These are phyloP conservation scores for Fusarium lateritium DNA, from an alignment of 2,329 filamentous ascomycete genomes.

Conservation along the genomic window DNA sequence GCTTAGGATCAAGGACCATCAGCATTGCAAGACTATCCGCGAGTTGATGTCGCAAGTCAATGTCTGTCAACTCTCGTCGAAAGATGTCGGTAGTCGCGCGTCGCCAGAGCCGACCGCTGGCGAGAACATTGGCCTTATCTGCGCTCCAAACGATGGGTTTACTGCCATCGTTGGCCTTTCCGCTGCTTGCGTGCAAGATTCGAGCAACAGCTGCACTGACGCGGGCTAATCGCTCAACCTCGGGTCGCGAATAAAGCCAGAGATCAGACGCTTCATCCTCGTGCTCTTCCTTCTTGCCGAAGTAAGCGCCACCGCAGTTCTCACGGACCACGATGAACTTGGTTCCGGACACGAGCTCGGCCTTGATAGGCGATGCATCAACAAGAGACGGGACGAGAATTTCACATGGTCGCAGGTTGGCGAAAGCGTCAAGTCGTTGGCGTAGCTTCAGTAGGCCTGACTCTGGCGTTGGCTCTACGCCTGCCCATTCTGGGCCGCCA, in stretches of 20 bases:
- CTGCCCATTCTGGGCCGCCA: slow-evolving; percentile 64
- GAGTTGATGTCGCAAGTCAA: slow-evolving; percentile 62
- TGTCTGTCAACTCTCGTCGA: slow-evolving; percentile 59
- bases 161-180: slow-evolving; percentile 44
- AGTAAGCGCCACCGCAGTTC: slow-evolving; percentile 66
- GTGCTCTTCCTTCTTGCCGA: slow-evolving; percentile 63
- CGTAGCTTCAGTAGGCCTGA: slow-evolving; percentile 60
- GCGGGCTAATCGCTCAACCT: slow-evolving; percentile 63
- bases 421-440: slow-evolving; percentile 61
- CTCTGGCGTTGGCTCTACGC: slow-evolving; percentile 59
- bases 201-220: slow-evolving; percentile 62
- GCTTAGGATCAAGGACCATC: slow-evolving; percentile 62
- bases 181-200: slow-evolving; percentile 47
- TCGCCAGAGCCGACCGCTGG: slow-evolving; percentile 65
- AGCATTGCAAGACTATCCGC: slow-evolving; percentile 65
- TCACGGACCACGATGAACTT: slow-evolving; percentile 66
- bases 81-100: slow-evolving; percentile 59
- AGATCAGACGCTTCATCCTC: slow-evolving; percentile 62
- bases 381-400: slow-evolving; percentile 60
- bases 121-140: slow-evolving; percentile 69
- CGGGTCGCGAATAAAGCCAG: slow-evolving; percentile 61
- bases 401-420: slow-evolving; percentile 65
- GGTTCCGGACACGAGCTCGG: slow-evolving; percentile 60
- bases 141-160: slow-evolving; percentile 62
- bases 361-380: slow-evolving; percentile 60